These are phyloP conservation scores for Candida xyloterini DNA, from an alignment of 805 yeast genomes.

Conservation along the genomic window DNA sequence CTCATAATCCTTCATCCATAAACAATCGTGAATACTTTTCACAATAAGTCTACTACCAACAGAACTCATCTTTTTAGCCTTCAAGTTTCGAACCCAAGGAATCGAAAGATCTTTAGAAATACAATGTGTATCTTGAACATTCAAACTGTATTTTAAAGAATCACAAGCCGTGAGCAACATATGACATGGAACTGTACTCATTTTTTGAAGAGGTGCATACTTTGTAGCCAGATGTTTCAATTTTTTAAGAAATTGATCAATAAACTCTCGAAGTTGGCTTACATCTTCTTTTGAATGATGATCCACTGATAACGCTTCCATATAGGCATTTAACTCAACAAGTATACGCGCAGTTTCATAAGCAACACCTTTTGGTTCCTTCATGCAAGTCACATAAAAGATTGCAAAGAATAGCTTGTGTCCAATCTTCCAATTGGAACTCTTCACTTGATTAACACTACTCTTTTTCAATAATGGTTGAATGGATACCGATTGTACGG, in stretches of 20 bases:
- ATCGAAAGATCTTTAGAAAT: constrained; percentile 10
- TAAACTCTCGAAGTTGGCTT: not conserved
- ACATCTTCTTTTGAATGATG: constrained; percentile 1
- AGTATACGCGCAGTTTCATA: constrained; percentile 7
- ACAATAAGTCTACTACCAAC: constrained; percentile 9
- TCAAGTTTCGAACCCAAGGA: constrained; percentile 13
- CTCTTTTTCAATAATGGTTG: constrained; percentile 9
- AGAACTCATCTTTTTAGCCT: constrained; percentile 7
- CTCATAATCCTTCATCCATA: constrained; percentile 15
- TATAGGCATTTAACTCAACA: constrained; percentile 14
- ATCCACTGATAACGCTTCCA: constrained; percentile 6
- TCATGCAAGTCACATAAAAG: constrained; percentile 5
- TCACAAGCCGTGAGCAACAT: constrained; percentile 14
- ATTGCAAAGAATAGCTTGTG: constrained; percentile 16
- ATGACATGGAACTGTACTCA: constrained; percentile 15
- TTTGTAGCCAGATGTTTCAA: constrained; percentile 3
- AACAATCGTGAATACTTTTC: constrained; percentile 16
- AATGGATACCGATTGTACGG: constrained; percentile 1
- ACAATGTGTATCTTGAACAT: constrained; percentile 7
- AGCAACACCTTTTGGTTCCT: not conserved
- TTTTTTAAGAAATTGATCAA: constrained; percentile 5
- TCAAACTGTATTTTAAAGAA: not conserved
- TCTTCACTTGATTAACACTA: constrained; percentile 7
- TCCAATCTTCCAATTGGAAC: constrained; percentile 13
- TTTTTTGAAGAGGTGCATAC: constrained; percentile 4